Base-by-base conservation (phyloP, 2,329 filamentous ascomycete genomes). In the Capronia epimyces region DNA sequence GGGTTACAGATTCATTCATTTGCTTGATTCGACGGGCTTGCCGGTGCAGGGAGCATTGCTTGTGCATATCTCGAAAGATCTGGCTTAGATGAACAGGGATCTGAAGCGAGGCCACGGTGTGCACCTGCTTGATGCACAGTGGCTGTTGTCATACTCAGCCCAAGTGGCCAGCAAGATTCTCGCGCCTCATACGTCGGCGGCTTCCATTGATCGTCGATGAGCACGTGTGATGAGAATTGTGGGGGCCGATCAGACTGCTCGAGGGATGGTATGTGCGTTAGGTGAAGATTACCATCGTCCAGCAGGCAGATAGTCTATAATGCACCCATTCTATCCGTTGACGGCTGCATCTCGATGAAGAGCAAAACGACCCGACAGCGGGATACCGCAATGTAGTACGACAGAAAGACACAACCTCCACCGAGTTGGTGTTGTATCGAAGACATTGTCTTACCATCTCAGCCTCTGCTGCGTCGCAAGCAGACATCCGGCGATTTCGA, bases 1-100 rank as follows among this genome's bases (percentile, higher is more conserved):
- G 27, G 91, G 93, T 1, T 86, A 87, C 60, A 77, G 89, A 9
- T 82, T 95, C 59, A 74, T 97, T 49, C 85, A 84, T 61, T 71
- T 97, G 51, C 75, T 86, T 56, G 83, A 95, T 64, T 73, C 75
- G 21, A 77, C 82, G 55, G 88, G 88, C 0, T 71, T 75, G 24
- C 68, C 80, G 50, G 85, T 80, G 2, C 77, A 80, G 18, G 89
- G 87, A 0, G 75, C 82, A 12, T 63, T 97, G 44, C 69, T 97
- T 52, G 80, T 95, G 24, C 83, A 82, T 66, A 77, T 95, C 45
- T 77, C 76, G 45, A 93, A 90, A 70, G 18, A 39, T 15, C 20
- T 56, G 31, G 37, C 20, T 50, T 55, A 32, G 41, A 46, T 21
- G 27, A 46, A 48, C 3, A 24, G 43, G 48, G 46, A 1, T 44